Evolutionary conservation across 2,329 filamentous ascomycete species (phyloP).

Genomic region (Xylariaceae sp.): DNA sequence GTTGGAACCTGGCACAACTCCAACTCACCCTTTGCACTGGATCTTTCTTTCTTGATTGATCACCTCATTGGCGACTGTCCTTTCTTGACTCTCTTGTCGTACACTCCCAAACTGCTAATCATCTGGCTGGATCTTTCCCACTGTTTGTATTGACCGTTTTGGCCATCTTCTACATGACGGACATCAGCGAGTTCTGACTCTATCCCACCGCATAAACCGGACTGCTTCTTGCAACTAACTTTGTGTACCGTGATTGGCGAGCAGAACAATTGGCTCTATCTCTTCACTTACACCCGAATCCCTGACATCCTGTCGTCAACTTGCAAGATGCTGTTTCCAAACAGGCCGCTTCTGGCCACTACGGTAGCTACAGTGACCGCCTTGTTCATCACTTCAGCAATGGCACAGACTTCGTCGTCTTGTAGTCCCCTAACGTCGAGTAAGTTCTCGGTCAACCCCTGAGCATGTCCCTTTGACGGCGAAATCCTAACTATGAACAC

Average conservation of each 20-base stretch:
- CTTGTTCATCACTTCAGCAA: slow-evolving; percentile 18
- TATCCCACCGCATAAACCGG: too few relatives aligned
- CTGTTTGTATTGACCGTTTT: too few relatives aligned
- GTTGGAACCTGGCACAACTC: slow-evolving; percentile 18
- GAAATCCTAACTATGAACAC: slow-evolving; percentile 12
- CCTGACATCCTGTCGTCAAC: background rate
- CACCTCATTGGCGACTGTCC: slow-evolving; percentile 1
- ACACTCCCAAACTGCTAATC: too few relatives aligned
- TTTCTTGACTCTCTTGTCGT: too few relatives aligned
- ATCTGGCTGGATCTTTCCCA: too few relatives aligned
- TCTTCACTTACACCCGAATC: background rate
- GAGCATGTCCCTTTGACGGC: background rate
- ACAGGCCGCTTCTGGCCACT: slow-evolving; percentile 17
- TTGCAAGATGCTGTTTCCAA: slow-evolving; percentile 21
- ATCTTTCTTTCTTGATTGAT: slow-evolving; percentile 4
- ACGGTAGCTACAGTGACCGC: slow-evolving; percentile 15
- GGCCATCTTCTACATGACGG: too few relatives aligned
- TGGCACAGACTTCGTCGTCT: slow-evolving; percentile 29
- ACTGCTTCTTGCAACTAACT: too few relatives aligned
- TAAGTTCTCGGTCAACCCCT: slow-evolving; percentile 16
- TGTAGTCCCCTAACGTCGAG: slow-evolving; percentile 29
- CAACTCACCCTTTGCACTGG: slow-evolving; percentile 7
- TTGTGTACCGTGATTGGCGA: too few relatives aligned
- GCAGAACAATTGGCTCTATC: too few relatives aligned
- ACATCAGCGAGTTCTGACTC: too few relatives aligned